phyloP scores from a whole-genome alignment of 768 basidiomycete genomes.

The Dentipellis sp. region DNA sequence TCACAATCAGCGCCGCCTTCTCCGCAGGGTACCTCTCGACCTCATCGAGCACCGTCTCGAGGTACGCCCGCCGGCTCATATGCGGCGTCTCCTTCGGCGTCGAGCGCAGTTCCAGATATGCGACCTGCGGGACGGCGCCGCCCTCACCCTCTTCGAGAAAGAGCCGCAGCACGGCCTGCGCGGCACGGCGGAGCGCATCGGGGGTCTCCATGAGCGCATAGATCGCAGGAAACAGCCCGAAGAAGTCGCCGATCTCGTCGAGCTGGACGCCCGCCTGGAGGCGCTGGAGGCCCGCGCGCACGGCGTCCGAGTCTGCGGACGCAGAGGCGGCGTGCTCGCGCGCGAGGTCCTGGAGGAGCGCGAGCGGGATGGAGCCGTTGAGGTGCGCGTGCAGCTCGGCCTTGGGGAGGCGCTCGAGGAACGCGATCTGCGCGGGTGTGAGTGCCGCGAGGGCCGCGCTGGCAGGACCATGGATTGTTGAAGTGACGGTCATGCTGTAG shows the following conservation, averaged over 20 bases:
- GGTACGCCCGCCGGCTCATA: conserved; percentile 55
- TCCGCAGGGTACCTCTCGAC: conserved; percentile 45
- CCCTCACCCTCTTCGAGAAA: conserved; percentile 44
- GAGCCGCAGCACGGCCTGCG: conserved; percentile 52
- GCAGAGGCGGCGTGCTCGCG: conserved; percentile 21
- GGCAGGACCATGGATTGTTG: conserved; percentile 22
- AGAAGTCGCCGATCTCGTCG: conserved; percentile 61
- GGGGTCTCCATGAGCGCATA: conserved; percentile 68
- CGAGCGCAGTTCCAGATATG: conserved; percentile 76
- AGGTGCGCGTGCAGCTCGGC: conserved; percentile 84
- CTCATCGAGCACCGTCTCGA: conserved; percentile 57
- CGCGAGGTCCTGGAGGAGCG: conserved; percentile 54
- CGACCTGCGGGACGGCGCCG: conserved; percentile 35
- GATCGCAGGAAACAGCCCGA: conserved; percentile 66
- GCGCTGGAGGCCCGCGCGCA: conserved; percentile 35
- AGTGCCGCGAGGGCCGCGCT: conserved; percentile 47
- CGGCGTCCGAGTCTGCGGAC: conserved; percentile 2
- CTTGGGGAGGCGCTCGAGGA: conserved; percentile 61
- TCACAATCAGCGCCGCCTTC: conserved; percentile 57
- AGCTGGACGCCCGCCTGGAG: conserved; percentile 35
- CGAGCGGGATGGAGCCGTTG: conserved; percentile 74
- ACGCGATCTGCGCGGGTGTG: conserved; percentile 38
- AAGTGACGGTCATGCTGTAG: not conserved
- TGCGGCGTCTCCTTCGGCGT: conserved; percentile 52
- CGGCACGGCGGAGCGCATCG: conserved; percentile 39